Conservation (phyloP, 192 early-diverging fungal genomes). For the Backusella mclennaniae region DNA sequence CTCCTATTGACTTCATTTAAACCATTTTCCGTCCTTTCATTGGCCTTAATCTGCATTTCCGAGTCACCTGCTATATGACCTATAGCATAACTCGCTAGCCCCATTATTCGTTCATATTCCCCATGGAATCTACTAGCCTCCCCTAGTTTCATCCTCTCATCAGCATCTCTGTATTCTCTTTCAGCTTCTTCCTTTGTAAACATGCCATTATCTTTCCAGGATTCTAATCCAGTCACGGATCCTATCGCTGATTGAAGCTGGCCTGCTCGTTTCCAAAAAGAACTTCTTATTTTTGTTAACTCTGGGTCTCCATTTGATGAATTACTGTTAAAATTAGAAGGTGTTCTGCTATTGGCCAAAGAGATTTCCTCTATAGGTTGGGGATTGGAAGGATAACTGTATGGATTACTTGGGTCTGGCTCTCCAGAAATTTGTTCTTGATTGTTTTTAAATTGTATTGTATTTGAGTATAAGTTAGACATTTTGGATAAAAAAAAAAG, state of each 20-base stretch:
- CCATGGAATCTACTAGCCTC: conserved; percentile 30
- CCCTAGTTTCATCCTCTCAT: neutral
- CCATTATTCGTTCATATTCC: conserved; percentile 29
- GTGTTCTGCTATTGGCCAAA: neutral
- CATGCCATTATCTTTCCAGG: neutral
- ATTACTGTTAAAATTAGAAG: neutral
- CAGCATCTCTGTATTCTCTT: conserved; percentile 12
- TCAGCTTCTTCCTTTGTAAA: neutral
- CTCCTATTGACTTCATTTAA: conserved; percentile 25
- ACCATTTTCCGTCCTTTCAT: conserved; percentile 11
- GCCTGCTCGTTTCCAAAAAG: conserved; percentile 12
- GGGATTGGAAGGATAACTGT: conserved; percentile 14
- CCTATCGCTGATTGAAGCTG: conserved; percentile 21
- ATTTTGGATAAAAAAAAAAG: neutral
- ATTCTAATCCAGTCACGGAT: conserved; percentile 2
- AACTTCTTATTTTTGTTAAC: conserved; percentile 13
- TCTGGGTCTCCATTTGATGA: conserved; percentile 19
- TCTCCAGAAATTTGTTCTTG: neutral
- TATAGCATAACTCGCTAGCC: conserved; percentile 4
- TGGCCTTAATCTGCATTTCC: conserved; percentile 24
- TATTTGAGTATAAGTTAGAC: neutral
- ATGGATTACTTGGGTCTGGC: conserved; percentile 17
- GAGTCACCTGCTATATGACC: conserved; percentile 29
- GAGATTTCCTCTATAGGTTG: neutral
- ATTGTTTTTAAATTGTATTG: neutral